Evolutionary conservation across 495 filamentous ascomycete species (phyloP).

Genomic region (Astrocystis sublimbata): DNA sequence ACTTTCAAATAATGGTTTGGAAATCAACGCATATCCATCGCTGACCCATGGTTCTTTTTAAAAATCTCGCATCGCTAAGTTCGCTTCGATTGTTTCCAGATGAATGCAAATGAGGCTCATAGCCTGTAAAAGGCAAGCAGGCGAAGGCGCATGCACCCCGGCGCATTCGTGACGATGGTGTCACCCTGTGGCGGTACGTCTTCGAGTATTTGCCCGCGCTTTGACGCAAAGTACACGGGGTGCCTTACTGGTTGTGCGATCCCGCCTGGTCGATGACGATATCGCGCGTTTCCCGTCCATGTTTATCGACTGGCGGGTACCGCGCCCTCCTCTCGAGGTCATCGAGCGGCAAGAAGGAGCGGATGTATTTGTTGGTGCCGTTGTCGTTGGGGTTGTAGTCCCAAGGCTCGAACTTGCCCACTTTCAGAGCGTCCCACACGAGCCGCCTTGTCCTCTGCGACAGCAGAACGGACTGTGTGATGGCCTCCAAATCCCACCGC

Average conservation of each 20-base stretch:
- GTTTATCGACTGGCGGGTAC: constrained; percentile 63
- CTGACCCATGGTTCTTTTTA: constrained; percentile 16
- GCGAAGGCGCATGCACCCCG: no score
- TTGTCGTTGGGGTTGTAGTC: constrained; percentile 76
- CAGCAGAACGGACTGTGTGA: constrained; percentile 65
- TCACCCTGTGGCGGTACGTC: no score
- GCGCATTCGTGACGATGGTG: no score
- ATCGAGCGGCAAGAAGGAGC: constrained; percentile 66
- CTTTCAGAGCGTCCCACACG: constrained; percentile 71
- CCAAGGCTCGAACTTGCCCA: constrained; percentile 71
- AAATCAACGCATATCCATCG: background rate
- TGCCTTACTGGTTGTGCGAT: constrained; percentile 46
- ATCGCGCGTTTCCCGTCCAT: constrained; percentile 49
- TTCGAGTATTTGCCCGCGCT: background rate
- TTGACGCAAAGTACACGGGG: background rate
- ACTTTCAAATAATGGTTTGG: background rate
- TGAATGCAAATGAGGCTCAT: background rate
- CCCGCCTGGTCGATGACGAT: constrained; percentile 48
- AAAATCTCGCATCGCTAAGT: constrained; percentile 33
- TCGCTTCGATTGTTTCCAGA: constrained; percentile 13
- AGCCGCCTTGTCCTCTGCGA: constrained; percentile 72
- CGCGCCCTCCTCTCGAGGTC: constrained; percentile 67
- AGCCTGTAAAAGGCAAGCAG: background rate
- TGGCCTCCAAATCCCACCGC: constrained; percentile 73
- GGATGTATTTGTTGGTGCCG: constrained; percentile 72